phyloP scores from a whole-genome alignment of 2,329 filamentous ascomycete species.

The Leptosphaerulina australis region DNA sequence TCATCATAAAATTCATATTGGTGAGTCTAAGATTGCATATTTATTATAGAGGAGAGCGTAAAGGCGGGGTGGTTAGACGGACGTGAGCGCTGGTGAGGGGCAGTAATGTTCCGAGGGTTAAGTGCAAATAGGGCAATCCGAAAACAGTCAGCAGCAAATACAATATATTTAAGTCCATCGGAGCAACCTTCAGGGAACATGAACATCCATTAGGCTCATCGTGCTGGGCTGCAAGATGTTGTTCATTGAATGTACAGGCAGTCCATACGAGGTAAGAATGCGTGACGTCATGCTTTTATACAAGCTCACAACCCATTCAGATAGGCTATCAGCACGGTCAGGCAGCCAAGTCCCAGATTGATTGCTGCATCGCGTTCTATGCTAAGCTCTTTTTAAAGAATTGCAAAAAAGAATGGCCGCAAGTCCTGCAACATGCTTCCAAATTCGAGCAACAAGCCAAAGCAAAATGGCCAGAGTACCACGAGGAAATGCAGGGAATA shows the following conservation, averaged over 20 bases:
- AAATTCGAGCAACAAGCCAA: slow-evolving; percentile 56
- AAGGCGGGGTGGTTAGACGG: slow-evolving; percentile 22
- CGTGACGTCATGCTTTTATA: slow-evolving; percentile 33
- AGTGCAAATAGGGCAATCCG: background rate
- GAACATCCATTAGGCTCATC: no score
- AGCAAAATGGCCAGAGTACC: slow-evolving; percentile 51
- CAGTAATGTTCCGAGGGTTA: slow-evolving; percentile 5
- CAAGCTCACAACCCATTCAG: slow-evolving; percentile 33
- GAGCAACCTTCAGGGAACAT: no score
- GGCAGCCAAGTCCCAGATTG: slow-evolving; percentile 49
- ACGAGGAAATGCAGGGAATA: slow-evolving; percentile 58
- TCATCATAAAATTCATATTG: background rate
- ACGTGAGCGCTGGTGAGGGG: slow-evolving; percentile 28
- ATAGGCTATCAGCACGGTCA: slow-evolving; percentile 58
- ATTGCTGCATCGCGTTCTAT: slow-evolving; percentile 56
- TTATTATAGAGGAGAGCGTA: slow-evolving; percentile 11
- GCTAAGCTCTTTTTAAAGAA: slow-evolving; percentile 54
- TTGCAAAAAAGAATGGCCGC: slow-evolving; percentile 54
- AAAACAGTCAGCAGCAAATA: background rate
- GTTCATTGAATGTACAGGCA: slow-evolving; percentile 50
- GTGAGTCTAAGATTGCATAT: background rate
- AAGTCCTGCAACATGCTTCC: slow-evolving; percentile 54
- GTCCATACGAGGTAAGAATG: slow-evolving; percentile 50
- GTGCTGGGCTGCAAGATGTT: slow-evolving; percentile 51
- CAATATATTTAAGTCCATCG: no score